Base-by-base conservation (phyloP, 2,329 filamentous ascomycete genomes). In the Phialocephala subalpina region DNA sequence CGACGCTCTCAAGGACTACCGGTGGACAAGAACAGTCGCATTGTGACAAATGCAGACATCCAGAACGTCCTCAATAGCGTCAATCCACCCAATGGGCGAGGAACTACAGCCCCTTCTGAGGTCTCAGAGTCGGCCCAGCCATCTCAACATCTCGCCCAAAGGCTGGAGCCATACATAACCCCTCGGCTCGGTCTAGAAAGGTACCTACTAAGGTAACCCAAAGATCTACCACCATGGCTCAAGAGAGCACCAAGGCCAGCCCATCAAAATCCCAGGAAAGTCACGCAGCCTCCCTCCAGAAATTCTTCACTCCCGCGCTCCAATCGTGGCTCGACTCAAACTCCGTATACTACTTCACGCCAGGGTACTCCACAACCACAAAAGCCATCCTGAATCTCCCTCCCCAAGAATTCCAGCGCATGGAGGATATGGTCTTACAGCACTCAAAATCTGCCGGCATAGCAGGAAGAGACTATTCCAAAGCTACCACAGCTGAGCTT, bases 11-110 rank as follows among this genome's bases (percentile, higher is more conserved):
- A 29, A 16, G 25, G 56, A 3, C 12, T 35, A 16, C 14, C 40
- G 25, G 27, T 8, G 14, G 9, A 25, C 3, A 18, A 18, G 8
- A n/a, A 14, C 22, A 20, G 38, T n/a, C 38, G 29, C 6, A 49
- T 49, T 49, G 38, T 63, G 9, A 42, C 60, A 1, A 47, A 58
- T 12, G 16, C 16, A 16, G 60, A 63, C 25, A 36, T 63, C n/a
- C 52, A 29, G 12, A 49, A 58, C 35, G 52, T 63, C 1, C 14
- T 58, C 5, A 40, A 49, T 22, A 25, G 27, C 5, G 33, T 49
- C 20, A 38, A 3, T n/a, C 16, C 7, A 2, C 2, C 29, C 4
- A 35, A 38, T 11, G 16, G 16, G 14, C 36, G 6, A n/a, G 25
- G 16, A 36, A 38, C 7, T 11, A 18, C 53, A 2, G 35, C 11